Percentiles rank a stretch among this genome's conserved stretches.
Evolutionary conservation across 1,284 basidiomycete species (phyloP).

Genomic region (Mycosarcoma mackinlayi): DNA sequence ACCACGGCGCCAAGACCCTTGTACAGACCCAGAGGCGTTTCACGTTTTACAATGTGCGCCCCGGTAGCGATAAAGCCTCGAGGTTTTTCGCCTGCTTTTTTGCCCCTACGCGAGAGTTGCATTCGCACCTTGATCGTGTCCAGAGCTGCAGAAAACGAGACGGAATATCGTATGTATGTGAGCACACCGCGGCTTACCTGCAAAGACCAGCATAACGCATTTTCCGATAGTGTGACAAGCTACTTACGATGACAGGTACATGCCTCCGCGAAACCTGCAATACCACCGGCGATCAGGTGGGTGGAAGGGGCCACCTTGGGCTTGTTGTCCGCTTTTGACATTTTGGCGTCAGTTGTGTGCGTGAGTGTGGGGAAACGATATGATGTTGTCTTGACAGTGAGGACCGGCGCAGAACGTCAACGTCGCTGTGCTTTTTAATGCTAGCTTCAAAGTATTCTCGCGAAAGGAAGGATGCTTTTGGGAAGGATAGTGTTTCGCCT

Average conservation of each 20-base stretch:
- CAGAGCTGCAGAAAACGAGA: slow-evolving; percentile 68
- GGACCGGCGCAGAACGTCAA: too few relatives aligned
- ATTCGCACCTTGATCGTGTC: slow-evolving; percentile 98
- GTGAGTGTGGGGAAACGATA: too few relatives aligned
- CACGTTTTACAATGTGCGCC: slow-evolving; percentile 84
- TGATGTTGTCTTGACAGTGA: too few relatives aligned
- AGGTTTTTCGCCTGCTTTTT: slow-evolving; percentile 71
- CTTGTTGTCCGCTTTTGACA: slow-evolving; percentile 51
- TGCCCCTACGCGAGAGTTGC: slow-evolving; percentile 76
- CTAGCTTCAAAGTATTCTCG: too few relatives aligned
- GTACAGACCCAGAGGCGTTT: slow-evolving; percentile 95
- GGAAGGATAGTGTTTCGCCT: too few relatives aligned
- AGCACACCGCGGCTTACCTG: too few relatives aligned
- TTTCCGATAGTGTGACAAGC: neutral
- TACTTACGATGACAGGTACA: slow-evolving; percentile 68
- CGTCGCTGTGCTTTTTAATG: too few relatives aligned
- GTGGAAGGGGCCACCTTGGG: slow-evolving; percentile 66
- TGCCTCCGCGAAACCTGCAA: slow-evolving; percentile 68
- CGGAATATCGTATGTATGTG: neutral
- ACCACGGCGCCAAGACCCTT: slow-evolving; percentile 98
- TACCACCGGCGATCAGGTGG: slow-evolving; percentile 67
- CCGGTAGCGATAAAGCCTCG: slow-evolving; percentile 95
- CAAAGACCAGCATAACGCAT: neutral
- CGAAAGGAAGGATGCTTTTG: too few relatives aligned
- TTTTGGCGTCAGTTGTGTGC: slow-evolving; percentile 10